These are phyloP conservation scores for Thelonectria blattea DNA, from an alignment of 2,329 filamentous ascomycete species.

Conservation along the genomic window DNA sequence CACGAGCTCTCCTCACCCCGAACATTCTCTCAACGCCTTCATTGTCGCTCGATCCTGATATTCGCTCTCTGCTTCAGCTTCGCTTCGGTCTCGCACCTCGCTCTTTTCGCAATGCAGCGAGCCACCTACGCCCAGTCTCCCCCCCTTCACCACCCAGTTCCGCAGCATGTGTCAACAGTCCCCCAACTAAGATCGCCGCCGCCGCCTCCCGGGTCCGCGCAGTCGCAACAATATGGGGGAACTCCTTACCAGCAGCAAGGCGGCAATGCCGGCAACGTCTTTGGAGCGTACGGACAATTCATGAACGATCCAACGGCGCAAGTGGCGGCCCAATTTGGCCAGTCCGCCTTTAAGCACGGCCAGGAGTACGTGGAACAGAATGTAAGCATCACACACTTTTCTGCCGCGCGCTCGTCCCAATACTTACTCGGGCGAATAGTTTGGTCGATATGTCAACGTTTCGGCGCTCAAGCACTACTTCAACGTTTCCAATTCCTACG, in stretches of 20 bases:
- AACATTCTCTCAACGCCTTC: background rate
- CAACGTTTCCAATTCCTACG: conserved; percentile 97
- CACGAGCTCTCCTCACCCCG: background rate
- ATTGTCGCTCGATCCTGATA: background rate
- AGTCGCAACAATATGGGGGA: conserved; percentile 70
- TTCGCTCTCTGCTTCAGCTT: conserved; percentile 6
- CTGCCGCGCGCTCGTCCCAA: background rate
- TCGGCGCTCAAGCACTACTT: conserved; percentile 98
- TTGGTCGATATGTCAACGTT: conserved; percentile 83
- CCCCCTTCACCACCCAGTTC: conserved; percentile 94
- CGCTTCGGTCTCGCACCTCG: conserved; percentile 20
- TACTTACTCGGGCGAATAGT: conserved; percentile 43
- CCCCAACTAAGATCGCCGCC: conserved; percentile 95
- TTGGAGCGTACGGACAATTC: conserved; percentile 84
- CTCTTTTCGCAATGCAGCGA: conserved; percentile 76
- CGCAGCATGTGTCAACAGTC: conserved; percentile 97
- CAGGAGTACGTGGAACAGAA: conserved; percentile 97
- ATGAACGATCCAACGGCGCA: conserved; percentile 96
- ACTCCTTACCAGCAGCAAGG: conserved; percentile 77
- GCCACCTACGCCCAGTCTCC: conserved; percentile 85
- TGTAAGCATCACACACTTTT: conserved; percentile 57
- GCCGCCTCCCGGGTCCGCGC: conserved; percentile 74
- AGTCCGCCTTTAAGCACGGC: conserved; percentile 87
- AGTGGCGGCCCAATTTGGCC: conserved; percentile 92
- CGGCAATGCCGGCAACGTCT: conserved; percentile 58